Base-by-base conservation (phyloP, 495 filamentous ascomycete species). In the Talaromyces wortmannii region DNA sequence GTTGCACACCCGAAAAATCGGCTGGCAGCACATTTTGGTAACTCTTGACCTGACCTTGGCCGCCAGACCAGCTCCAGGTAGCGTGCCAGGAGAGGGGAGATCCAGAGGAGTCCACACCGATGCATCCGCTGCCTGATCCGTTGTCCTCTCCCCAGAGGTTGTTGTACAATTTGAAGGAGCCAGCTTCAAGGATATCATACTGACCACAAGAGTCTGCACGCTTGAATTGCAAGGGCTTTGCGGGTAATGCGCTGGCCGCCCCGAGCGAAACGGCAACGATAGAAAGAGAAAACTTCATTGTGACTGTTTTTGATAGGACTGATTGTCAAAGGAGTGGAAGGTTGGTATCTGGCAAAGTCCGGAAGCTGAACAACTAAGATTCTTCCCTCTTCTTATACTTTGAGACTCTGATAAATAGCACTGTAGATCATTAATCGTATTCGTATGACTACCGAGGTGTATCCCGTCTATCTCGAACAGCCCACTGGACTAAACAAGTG, bases 71-170 rank as follows among this genome's bases (percentile, higher is more conserved):
- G 30, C 74, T 65, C 79, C 78, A 86, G 18, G 61, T 69, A 6
- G 82, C 80, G 52, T 77, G 71, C 82, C 82, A 87, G 48, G 72
- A 64, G 52, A 85, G 66, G 1, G 57, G 75, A 57, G 54, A 66
- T 42, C 73, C 72, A 42, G 71, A 56, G 7, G 72, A 72, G 63
- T 79, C 74, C 30, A 84, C 63, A 1, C 70, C 73, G 13, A 79
- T 79, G 72, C 83, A 86, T 66, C 85, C 81, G n/a, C 57, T 72
- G 30, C 83, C 83, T 18, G 71, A 66, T 31, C 66, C 69, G 76
- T 67, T 45, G 50, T 55, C 56, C 48, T 61, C 36, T 23, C 79
- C 80, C 78, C 79, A 83, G 46, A 80, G 67, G 62, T 83, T 75
- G 65, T 81, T 78, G 63, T 77, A 76, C 48, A 84, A 50, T 48